phyloP scores from a whole-genome alignment of 2,329 filamentous ascomycete genomes.

The Alternaria consortialis region DNA sequence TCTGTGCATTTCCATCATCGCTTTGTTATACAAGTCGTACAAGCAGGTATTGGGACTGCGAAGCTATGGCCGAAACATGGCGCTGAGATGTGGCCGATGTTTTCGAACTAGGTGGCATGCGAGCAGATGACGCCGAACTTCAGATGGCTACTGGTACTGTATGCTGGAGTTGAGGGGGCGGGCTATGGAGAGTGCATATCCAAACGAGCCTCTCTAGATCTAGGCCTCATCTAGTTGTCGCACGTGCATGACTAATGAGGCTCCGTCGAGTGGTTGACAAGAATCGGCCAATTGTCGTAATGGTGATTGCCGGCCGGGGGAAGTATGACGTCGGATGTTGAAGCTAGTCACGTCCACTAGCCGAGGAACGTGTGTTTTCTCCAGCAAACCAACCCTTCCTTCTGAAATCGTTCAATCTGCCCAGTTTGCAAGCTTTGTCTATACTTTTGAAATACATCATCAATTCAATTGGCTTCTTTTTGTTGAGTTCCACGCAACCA shows the following conservation, averaged over 20 bases:
- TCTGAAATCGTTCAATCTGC: conserved; percentile 5
- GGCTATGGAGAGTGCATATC: not conserved
- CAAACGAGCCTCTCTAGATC: conserved; percentile 3
- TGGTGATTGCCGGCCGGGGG: conserved; percentile 14
- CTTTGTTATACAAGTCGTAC: not conserved
- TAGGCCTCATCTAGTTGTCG: not conserved
- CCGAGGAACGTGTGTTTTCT: conserved; percentile 21
- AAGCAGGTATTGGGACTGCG: not conserved
- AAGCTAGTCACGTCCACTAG: conserved; percentile 15
- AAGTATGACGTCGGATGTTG: conserved; percentile 15
- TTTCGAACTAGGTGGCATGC: not conserved
- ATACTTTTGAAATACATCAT: not conserved
- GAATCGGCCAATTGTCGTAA: conserved; percentile 17
- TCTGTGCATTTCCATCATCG: not conserved
- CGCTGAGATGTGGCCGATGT: not conserved
- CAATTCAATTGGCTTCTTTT: not conserved
- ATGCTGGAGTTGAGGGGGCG: not conserved
- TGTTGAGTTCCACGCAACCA: not conserved
- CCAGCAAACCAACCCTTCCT: conserved; percentile 10
- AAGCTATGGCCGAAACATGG: not conserved
- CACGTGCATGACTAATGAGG: conserved; percentile 14
- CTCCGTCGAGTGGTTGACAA: conserved; percentile 5
- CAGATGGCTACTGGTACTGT: not conserved
- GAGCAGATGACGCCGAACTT: not conserved
- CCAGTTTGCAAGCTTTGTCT: conserved; percentile 4